phyloP scores from a whole-genome alignment of 169 alveolate genomes.

The Theileria parva region DNA sequence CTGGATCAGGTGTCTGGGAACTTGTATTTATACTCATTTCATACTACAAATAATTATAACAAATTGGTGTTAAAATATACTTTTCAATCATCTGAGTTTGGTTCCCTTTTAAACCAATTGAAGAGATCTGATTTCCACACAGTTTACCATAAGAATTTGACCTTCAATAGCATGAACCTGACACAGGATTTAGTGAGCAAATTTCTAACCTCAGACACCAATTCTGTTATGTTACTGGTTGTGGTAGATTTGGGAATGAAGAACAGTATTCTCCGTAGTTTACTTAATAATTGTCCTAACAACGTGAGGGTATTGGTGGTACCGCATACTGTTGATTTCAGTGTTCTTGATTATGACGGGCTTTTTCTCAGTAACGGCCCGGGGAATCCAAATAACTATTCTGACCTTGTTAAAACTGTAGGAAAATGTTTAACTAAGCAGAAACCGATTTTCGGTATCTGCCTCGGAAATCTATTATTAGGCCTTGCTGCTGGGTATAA shows the following conservation, averaged over 20 bases:
- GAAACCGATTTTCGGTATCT: conserved; percentile 83
- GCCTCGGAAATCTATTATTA: conserved; percentile 84
- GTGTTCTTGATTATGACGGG: conserved; percentile 80
- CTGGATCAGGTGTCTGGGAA: background rate
- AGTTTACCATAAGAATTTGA: conserved; percentile 19
- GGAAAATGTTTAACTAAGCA: conserved; percentile 65
- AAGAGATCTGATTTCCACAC: background rate
- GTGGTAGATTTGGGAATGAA: conserved; percentile 86
- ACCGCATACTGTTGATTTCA: conserved; percentile 75
- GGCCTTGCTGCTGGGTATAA: conserved; percentile 85
- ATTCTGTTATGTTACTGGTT: conserved; percentile 67
- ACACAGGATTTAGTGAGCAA: background rate
- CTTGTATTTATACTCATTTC: conserved; percentile 17
- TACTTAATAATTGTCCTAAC: conserved; percentile 40
- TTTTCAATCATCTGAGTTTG: background rate
- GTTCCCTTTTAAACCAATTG: background rate
- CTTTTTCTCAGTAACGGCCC: conserved; percentile 86
- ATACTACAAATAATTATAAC: conserved; percentile 10
- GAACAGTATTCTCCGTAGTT: conserved; percentile 78
- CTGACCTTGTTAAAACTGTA: conserved; percentile 66
- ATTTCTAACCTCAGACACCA: background rate
- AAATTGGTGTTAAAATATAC: background rate
- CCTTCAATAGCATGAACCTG: conserved; percentile 6
- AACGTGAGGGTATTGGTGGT: conserved; percentile 69
- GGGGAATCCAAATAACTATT: conserved; percentile 81